Percentiles rank a stretch among this genome's conserved stretches.
Conservation (phyloP, 169 alveolate genomes). For the Eimeria zaria region DNA sequence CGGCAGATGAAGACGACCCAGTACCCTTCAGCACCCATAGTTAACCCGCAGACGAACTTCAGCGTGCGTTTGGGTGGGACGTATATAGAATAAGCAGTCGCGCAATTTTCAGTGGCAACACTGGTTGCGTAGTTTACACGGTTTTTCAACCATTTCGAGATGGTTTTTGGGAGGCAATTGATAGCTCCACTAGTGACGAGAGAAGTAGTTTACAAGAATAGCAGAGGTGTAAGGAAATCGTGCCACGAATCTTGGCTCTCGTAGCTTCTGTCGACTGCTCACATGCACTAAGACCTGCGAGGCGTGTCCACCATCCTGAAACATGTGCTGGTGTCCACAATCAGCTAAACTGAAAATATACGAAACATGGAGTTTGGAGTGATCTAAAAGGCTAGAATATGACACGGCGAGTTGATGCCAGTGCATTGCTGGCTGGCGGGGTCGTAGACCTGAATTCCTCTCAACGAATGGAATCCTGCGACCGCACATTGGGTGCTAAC, state of each 20-base stretch:
- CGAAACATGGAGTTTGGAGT: background rate
- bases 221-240: background rate
- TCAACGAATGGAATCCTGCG: constrained; percentile 81
- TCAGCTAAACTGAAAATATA: background rate
- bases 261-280: background rate
- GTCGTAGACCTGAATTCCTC: constrained; percentile 76
- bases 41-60: background rate
- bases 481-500: background rate
- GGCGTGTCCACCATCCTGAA: background rate
- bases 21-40: background rate
- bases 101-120: background rate
- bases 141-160: background rate
- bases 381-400: constrained; percentile 40
- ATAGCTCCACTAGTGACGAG: background rate
- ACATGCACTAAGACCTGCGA: background rate
- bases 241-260: background rate
- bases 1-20: constrained; percentile 38
- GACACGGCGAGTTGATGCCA: constrained; percentile 67
- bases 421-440: constrained; percentile 61
- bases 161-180: background rate
- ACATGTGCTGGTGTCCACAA: background rate
- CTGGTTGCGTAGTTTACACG: background rate
- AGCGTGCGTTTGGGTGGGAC: background rate
- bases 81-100: background rate
- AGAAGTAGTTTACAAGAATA: background rate